Percentiles rank a stretch among this genome's conserved stretches.
Evolutionary conservation across 306 rosid species (phyloP).

Genomic region (Dryas drummondii): DNA sequence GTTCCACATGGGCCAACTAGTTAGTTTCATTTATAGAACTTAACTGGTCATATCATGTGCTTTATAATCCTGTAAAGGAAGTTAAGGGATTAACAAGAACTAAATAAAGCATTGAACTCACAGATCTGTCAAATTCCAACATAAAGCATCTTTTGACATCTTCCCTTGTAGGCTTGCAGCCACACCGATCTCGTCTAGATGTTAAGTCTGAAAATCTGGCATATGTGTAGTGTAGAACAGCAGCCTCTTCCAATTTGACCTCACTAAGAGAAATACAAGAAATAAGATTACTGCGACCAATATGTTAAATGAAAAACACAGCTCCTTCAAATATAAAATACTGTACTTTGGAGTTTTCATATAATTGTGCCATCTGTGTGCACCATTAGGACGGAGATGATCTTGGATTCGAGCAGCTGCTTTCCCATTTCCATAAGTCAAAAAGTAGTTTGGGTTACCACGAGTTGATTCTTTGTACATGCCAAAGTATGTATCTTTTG

Average conservation of each 20-base stretch:
- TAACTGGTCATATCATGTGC: neutral
- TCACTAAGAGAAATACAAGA: constrained; percentile 52
- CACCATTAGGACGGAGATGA: constrained; percentile 98
- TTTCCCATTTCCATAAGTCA: constrained; percentile 98
- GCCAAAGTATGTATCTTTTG: constrained; percentile 93
- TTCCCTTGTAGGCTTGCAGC: constrained; percentile 93
- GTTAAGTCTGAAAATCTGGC: constrained; percentile 92
- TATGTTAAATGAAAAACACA: constrained; percentile 4
- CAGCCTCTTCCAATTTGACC: constrained; percentile 97
- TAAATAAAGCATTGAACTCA: constrained; percentile 40
- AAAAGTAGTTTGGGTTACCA: constrained; percentile 91
- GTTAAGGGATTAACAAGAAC: constrained; percentile 1
- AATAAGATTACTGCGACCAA: constrained; percentile 27
- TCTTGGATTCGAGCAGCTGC: constrained; percentile 85
- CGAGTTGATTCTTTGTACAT: constrained; percentile 88
- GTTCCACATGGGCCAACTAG: neutral
- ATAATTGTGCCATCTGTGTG: constrained; percentile 99
- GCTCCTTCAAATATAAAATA: constrained; percentile 3
- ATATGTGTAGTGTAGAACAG: constrained; percentile 91
- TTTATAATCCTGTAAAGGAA: neutral
- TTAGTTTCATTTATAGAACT: neutral
- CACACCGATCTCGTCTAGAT: constrained; percentile 93
- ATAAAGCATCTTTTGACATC: constrained; percentile 99
- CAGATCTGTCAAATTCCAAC: constrained; percentile 97
- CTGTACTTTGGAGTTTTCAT: constrained; percentile 91